These are phyloP conservation scores for Mycena leptocephala DNA, from an alignment of 768 basidiomycete genomes.

Conservation along the genomic window DNA sequence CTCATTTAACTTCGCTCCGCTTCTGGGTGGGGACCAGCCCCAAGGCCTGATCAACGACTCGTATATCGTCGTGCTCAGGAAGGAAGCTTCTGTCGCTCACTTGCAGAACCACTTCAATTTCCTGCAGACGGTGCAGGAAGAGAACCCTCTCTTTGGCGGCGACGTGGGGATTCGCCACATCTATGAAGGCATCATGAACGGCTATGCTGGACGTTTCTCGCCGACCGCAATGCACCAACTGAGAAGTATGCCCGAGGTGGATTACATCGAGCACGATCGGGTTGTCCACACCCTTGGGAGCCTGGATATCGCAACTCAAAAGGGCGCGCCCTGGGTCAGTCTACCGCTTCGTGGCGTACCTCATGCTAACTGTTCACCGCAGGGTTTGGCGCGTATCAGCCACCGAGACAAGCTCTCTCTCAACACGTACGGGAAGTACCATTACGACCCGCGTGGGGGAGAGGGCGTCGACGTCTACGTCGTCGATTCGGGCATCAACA, in stretches of 20 bases:
- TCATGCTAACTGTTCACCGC: neutral
- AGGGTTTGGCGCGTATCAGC: constrained; percentile 97
- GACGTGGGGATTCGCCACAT: constrained; percentile 78
- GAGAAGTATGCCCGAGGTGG: constrained; percentile 89
- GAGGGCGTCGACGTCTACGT: constrained; percentile 95
- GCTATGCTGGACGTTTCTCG: constrained; percentile 89
- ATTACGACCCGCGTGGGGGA: constrained; percentile 80
- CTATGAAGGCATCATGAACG: constrained; percentile 78
- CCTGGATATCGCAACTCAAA: constrained; percentile 58
- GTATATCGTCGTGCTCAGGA: constrained; percentile 93
- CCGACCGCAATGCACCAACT: constrained; percentile 80
- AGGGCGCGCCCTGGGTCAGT: constrained; percentile 87
- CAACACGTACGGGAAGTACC: constrained; percentile 88
- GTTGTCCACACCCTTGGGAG: constrained; percentile 81
- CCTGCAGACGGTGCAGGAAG: constrained; percentile 71
- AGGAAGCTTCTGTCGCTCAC: constrained; percentile 69
- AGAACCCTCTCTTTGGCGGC: constrained; percentile 66
- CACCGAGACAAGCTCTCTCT: constrained; percentile 86
- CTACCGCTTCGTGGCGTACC: neutral
- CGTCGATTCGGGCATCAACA: constrained; percentile 93
- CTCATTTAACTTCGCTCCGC: constrained; percentile 72
- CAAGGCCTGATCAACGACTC: constrained; percentile 88
- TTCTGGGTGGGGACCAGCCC: constrained; percentile 70
- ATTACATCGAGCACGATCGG: constrained; percentile 94
- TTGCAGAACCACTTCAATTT: constrained; percentile 87